Percentiles rank a stretch among this genome's conserved stretches.
Evolutionary conservation across 2,329 filamentous ascomycete species (phyloP).

Genomic region (Decorospora gaudefroyi): DNA sequence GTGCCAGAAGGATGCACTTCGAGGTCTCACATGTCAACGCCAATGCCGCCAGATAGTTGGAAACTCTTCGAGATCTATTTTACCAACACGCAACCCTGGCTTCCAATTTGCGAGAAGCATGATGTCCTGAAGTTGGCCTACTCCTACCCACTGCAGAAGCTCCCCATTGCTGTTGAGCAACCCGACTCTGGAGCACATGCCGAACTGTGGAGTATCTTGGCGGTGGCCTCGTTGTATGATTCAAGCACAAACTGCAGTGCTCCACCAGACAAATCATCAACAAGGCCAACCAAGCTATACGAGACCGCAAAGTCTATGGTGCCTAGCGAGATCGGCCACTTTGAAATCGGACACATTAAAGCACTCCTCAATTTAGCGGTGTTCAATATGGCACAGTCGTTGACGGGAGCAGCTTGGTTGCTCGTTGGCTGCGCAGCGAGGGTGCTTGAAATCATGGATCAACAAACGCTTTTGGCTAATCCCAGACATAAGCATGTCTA

Average conservation of each 20-base stretch:
- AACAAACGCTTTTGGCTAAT: conserved; percentile 35
- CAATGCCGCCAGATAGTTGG: conserved; percentile 60
- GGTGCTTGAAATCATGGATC: conserved; percentile 53
- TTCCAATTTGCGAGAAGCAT: conserved; percentile 72
- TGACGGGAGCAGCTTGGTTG: conserved; percentile 65
- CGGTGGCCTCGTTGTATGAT: conserved; percentile 47
- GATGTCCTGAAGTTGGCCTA: conserved; percentile 63
- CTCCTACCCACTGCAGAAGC: conserved; percentile 55
- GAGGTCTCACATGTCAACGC: background rate
- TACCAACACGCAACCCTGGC: conserved; percentile 75
- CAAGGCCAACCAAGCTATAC: conserved; percentile 31
- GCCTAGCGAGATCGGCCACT: conserved; percentile 36
- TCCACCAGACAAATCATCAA: conserved; percentile 7
- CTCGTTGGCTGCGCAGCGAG: conserved; percentile 67
- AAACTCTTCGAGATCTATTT: conserved; percentile 73
- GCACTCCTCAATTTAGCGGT: conserved; percentile 59
- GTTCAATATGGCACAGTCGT: conserved; percentile 63
- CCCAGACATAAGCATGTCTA: conserved; percentile 50
- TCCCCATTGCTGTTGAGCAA: conserved; percentile 31
- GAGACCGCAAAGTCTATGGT: conserved; percentile 37
- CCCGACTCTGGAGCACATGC: conserved; percentile 47
- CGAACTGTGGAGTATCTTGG: conserved; percentile 54
- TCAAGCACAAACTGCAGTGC: conserved; percentile 3
- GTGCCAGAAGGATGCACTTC: background rate
- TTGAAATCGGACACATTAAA: conserved; percentile 50